Percentiles rank a stretch among this genome's conserved stretches.
These are phyloP conservation scores for Ustilago tritici DNA, from an alignment of 1,284 basidiomycete genomes.

Conservation along the genomic window DNA sequence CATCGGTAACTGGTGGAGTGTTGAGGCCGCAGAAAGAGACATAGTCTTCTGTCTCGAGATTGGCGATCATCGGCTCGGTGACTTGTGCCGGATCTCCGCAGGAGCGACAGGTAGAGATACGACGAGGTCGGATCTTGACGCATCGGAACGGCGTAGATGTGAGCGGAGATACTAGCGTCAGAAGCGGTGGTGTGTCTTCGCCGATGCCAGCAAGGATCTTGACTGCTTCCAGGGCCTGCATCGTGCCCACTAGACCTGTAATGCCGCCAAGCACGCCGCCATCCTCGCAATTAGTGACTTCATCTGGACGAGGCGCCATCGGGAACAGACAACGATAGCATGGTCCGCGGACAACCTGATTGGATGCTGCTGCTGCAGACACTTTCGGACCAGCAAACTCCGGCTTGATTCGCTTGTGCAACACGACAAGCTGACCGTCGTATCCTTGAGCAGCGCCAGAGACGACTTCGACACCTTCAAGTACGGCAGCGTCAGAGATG, in stretches of 20 bases:
- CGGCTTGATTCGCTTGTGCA: conserved; percentile 52
- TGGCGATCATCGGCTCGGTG: conserved; percentile 34
- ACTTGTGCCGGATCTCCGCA: conserved; percentile 59
- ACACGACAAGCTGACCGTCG: conserved; percentile 82
- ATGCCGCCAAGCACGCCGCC: conserved; percentile 89
- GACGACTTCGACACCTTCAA: conserved; percentile 81
- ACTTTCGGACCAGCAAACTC: conserved; percentile 32
- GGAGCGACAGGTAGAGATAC: conserved; percentile 52
- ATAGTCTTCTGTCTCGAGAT: conserved; percentile 63
- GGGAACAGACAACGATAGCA: conserved; percentile 97
- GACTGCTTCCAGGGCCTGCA: conserved; percentile 91
- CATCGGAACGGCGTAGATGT: conserved; percentile 80
- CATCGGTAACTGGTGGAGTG: neutral
- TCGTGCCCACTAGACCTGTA: conserved; percentile 88
- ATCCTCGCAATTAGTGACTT: conserved; percentile 80
- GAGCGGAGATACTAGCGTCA: conserved; percentile 82
- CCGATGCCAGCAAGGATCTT: conserved; percentile 72
- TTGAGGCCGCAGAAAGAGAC: conserved; percentile 61
- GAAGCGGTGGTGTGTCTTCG: conserved; percentile 72
- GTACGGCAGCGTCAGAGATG: conserved; percentile 88
- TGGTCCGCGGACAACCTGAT: conserved; percentile 74
- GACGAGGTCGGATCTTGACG: conserved; percentile 78
- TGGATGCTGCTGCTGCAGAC: neutral
- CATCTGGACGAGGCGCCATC: conserved; percentile 58
- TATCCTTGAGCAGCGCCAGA: conserved; percentile 92